A percentile compares a stretch with the other conserved stretches of the same genome.
Evolutionary conservation across 2,329 filamentous ascomycete genomes (phyloP).

Genomic region (Fusarium xylarioides): DNA sequence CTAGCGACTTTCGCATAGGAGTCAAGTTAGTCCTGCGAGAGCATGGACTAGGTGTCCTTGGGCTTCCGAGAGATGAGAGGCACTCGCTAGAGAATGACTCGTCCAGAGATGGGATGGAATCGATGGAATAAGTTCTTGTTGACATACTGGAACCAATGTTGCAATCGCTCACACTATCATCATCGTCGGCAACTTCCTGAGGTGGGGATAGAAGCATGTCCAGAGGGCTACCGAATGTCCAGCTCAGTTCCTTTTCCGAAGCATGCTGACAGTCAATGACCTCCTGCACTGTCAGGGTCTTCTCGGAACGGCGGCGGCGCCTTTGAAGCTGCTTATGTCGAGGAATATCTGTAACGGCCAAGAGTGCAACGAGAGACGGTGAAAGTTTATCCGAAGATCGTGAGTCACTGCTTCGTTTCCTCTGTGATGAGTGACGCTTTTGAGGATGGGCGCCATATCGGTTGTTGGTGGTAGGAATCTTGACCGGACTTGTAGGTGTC

Average conservation of each 20-base stretch:
- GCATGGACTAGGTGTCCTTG: conserved; percentile 51
- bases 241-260: conserved; percentile 67
- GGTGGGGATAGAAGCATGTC: conserved; percentile 69
- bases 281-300: conserved; percentile 62
- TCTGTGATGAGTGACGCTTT: conserved; percentile 52
- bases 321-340: conserved; percentile 53
- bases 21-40: conserved; percentile 48
- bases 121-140: conserved; percentile 65
- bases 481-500: conserved; percentile 60
- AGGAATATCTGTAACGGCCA: conserved; percentile 70
- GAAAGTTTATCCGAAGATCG: conserved; percentile 65
- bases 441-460: conserved; percentile 49
- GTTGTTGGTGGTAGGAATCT: conserved; percentile 60
- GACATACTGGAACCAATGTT: conserved; percentile 62
- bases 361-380: conserved; percentile 67
- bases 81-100: conserved; percentile 63
- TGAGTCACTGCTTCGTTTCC: conserved; percentile 51
- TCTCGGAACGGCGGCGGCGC: conserved; percentile 42
- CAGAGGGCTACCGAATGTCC: conserved; percentile 63
- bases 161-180: conserved; percentile 60
- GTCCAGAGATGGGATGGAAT: conserved; percentile 68
- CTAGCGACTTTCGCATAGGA: conserved; percentile 58
- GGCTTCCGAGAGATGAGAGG: conserved; percentile 60
- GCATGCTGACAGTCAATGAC: conserved; percentile 63
- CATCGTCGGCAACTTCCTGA: conserved; percentile 64